Evolutionary conservation across 306 rosid species (phyloP).

Genomic region (Quercus ilex): DNA sequence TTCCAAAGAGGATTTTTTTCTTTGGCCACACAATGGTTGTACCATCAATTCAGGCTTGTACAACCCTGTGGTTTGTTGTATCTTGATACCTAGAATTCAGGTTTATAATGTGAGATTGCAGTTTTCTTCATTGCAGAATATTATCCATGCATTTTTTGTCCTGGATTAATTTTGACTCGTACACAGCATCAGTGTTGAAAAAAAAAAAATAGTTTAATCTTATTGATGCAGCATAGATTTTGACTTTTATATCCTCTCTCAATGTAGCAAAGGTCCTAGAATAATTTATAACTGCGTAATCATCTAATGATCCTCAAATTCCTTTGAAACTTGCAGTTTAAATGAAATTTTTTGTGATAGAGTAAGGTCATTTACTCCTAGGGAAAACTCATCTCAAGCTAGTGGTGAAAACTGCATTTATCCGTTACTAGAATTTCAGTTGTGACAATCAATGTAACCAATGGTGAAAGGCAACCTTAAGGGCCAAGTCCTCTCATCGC

Average conservation of each 20-base stretch:
- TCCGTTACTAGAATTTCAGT: background rate
- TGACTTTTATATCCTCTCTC: background rate
- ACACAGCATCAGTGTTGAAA: background rate
- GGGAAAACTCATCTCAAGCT: background rate
- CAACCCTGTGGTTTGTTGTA: background rate
- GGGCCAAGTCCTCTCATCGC: too few species aligned
- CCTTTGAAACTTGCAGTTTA: background rate
- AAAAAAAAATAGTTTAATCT: background rate
- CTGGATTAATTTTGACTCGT: background rate
- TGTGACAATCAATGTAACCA: background rate
- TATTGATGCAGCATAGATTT: background rate
- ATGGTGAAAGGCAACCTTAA: too few species aligned
- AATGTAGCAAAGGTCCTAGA: background rate
- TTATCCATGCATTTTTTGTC: background rate
- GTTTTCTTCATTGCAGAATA: background rate
- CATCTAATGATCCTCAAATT: background rate
- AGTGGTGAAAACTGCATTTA: background rate
- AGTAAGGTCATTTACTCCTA: background rate
- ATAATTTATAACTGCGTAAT: background rate
- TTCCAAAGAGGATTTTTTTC: background rate
- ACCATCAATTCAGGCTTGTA: background rate
- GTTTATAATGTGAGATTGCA: background rate
- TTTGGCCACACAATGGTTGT: background rate
- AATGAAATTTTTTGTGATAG: background rate
- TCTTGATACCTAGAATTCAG: background rate